These are phyloP conservation scores for Vicia sativa DNA, from an alignment of 306 rosid species.

Conservation along the genomic window DNA sequence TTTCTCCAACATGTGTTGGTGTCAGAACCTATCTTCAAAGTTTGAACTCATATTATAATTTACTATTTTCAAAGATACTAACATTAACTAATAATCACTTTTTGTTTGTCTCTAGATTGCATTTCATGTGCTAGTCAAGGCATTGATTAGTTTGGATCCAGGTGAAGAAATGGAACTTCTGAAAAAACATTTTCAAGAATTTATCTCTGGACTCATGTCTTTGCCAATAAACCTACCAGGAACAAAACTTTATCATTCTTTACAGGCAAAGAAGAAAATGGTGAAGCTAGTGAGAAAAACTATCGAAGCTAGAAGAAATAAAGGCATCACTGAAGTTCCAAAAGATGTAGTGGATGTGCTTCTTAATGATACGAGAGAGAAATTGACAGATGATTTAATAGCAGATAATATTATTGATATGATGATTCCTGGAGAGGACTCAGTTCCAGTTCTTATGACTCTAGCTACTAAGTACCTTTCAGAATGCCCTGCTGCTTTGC, in stretches of 20 bases:
- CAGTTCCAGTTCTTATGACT: constrained; percentile 92
- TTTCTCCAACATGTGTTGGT: constrained; percentile 32
- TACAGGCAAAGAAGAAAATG: constrained; percentile 97
- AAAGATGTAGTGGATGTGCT: constrained; percentile 86
- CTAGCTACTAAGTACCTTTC: constrained; percentile 83
- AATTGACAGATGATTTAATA: constrained; percentile 73
- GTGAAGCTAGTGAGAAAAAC: constrained; percentile 62
- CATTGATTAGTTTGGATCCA: constrained; percentile 81
- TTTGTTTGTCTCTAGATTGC: constrained; percentile 68
- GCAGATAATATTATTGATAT: constrained; percentile 93
- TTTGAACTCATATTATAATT: constrained; percentile 40
- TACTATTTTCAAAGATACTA: constrained; percentile 46
- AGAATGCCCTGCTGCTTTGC: constrained; percentile 81
- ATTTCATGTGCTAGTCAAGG: constrained; percentile 86
- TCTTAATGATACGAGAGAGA: constrained; percentile 72
- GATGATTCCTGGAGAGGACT: constrained; percentile 99
- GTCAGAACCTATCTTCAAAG: constrained; percentile 42
- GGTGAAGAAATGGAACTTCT: constrained; percentile 80
- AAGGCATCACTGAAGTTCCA: constrained; percentile 50
- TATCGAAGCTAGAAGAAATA: constrained; percentile 58
- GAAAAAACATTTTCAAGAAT: constrained; percentile 75
- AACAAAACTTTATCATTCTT: constrained; percentile 73
- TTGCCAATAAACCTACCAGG: constrained; percentile 91
- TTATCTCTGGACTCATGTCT: constrained; percentile 94
- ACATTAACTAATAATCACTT: constrained; percentile 38